phyloP scores from a whole-genome alignment of 2,329 filamentous ascomycete species.

The Diplodia intermedia region DNA sequence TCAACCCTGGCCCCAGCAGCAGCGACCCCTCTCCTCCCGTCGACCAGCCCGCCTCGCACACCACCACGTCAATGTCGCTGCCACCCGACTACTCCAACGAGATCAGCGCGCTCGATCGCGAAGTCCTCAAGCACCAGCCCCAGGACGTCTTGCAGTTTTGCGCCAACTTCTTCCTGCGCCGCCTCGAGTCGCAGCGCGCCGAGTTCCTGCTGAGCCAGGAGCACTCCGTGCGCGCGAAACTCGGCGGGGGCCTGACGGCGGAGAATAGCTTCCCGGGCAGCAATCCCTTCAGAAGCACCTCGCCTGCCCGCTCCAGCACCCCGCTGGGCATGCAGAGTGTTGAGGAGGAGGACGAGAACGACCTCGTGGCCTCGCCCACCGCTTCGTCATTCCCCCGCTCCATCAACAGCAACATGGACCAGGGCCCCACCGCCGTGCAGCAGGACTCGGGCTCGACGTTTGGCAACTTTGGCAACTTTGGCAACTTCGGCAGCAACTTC shows the following conservation, averaged over 20 bases:
- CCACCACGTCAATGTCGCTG: constrained; percentile 45
- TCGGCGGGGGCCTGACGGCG: constrained; percentile 65
- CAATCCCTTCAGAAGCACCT: constrained; percentile 68
- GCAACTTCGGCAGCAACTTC: constrained; percentile 21
- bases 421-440: constrained; percentile 44
- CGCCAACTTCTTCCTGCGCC: constrained; percentile 70
- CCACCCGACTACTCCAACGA: constrained; percentile 60
- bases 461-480: constrained; percentile 45
- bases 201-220: constrained; percentile 60
- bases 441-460: constrained; percentile 52
- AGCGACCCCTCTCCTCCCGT: constrained; percentile 32
- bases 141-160: constrained; percentile 73
- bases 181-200: constrained; percentile 69
- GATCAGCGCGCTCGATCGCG: constrained; percentile 68
- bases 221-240: constrained; percentile 45
- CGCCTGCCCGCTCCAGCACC: constrained; percentile 53
- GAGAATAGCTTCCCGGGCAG: constrained; percentile 74
- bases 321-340: constrained; percentile 66
- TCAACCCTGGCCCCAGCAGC: constrained; percentile 31
- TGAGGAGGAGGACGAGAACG: constrained; percentile 81
- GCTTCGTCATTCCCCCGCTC: constrained; percentile 54
- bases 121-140: constrained; percentile 65
- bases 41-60: constrained; percentile 20
- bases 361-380: constrained; percentile 77
- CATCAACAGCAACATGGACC: constrained; percentile 50